A percentile compares a stretch with the other conserved stretches of the same genome.
Conservation (phyloP, 345 rosid genomes). For the Litchi chinensis region DNA sequence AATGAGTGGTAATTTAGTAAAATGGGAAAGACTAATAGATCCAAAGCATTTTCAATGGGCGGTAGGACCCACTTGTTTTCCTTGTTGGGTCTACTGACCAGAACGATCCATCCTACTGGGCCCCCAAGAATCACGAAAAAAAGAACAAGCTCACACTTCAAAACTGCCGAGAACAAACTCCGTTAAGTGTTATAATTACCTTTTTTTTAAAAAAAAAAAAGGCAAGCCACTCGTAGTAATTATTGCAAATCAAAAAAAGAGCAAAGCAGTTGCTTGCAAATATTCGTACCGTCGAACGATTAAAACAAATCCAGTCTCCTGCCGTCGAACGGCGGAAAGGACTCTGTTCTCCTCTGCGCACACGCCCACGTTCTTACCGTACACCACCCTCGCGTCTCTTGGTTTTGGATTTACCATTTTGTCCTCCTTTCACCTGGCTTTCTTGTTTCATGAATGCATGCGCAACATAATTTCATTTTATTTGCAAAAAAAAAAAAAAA, state of each 20-base stretch:
- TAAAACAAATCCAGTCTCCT: constrained; percentile 13
- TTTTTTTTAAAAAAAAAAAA: neutral
- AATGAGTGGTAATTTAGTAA: neutral
- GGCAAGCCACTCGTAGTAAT: neutral
- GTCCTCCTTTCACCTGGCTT: neutral
- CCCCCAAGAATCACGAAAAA: constrained; percentile 8
- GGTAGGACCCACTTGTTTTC: constrained; percentile 22
- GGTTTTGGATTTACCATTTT: neutral
- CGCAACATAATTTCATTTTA: too few species aligned
- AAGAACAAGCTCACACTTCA: neutral
- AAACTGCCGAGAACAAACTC: constrained; percentile 19
- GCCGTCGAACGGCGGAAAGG: constrained; percentile 22
- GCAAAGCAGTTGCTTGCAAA: neutral
- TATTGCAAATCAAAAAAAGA: constrained; percentile 9
- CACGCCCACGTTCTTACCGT: neutral
- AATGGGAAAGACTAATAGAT: neutral
- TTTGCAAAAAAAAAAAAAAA: too few species aligned
- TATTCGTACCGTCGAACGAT: constrained; percentile 20
- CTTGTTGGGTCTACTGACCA: constrained; percentile 17
- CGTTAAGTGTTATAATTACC: constrained; percentile 25
- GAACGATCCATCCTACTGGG: constrained; percentile 18
- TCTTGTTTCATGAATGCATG: too few species aligned
- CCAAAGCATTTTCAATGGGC: constrained; percentile 22
- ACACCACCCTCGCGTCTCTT: neutral
- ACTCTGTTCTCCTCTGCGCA: neutral